Evolutionary conservation across 768 basidiomycete genomes (phyloP), one percentile per base, ranked within the genome.

Genomic region (Boletus coccyginus): DNA sequence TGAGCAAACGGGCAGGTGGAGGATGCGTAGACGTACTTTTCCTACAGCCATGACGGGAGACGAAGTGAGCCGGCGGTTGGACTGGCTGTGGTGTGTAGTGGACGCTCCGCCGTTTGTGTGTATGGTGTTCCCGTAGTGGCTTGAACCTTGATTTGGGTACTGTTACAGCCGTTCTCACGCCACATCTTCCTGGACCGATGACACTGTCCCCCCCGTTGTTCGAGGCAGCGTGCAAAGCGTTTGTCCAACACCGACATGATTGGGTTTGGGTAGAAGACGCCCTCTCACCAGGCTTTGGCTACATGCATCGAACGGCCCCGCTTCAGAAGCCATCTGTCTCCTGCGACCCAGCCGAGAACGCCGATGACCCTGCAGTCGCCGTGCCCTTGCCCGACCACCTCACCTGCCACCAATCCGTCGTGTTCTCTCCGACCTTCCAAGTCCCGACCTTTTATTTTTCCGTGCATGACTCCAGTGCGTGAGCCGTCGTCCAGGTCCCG

Each of bases 391-490:
- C 59, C 31, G 72, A 75, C 50, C 62, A 70, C 41, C 61, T 89
- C 40, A 75, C 69, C 36, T 84, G 77, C 58, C 72, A 74, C 46
- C 87, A 94, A 70, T 87, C 83, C 56, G 74, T 95, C 51, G 87
- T 86, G 33, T 88, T 83, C 67, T 94, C 92, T 29, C 74, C 86
- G 11, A 87, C 89, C 0, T 96, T 88, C 67, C 83, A 80, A 63
- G 90, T 92, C 2, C 94, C 94, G 8, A 80, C 85, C 1, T 88
- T 96, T 65, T 94, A 93, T 73, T 93, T 95, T 71, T 80, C 82
- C 5, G 71, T 88, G 14, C 80, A 87, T 59, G 78, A 83, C 62
- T 69, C 79, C 44, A 81, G 93, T 94, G 66, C 69, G 92, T 87
- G 45, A 52, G 16, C 50, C 44, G 14, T 43, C 44, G 14, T 43